Conservation (phyloP, 179 eudicot genomes). For the Monotropa hypopitys region DNA sequence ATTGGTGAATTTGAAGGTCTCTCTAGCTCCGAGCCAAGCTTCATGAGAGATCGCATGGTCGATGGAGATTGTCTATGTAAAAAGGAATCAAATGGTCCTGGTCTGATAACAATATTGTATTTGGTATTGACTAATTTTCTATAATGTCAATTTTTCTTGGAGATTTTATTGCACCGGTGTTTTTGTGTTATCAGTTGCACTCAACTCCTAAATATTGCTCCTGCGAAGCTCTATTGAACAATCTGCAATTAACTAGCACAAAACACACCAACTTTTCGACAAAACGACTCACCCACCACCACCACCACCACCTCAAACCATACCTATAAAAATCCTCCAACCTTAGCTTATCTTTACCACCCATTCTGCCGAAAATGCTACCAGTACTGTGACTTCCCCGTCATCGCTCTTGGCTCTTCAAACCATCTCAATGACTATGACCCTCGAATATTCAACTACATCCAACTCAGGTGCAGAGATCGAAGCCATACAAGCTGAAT, state of each 20-base stretch:
- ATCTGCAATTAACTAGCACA: slow-evolving; percentile 18
- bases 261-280: slow-evolving; percentile 65
- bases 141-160: no score
- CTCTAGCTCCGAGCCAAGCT: no score
- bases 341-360: slow-evolving; percentile 83
- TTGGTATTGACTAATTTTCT: no score
- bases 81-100: no score
- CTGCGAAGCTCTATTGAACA: background rate
- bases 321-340: slow-evolving; percentile 42
- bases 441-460: slow-evolving; percentile 60
- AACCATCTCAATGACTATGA: slow-evolving; percentile 20
- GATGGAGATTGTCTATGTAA: no score
- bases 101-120: no score
- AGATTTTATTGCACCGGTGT: no score
- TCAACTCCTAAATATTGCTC: no score
- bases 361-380: slow-evolving; percentile 96
- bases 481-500: slow-evolving; percentile 26
- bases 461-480: slow-evolving; percentile 60
- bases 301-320: slow-evolving; percentile 14
- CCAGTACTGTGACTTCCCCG: slow-evolving; percentile 88
- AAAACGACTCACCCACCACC: slow-evolving; percentile 37
- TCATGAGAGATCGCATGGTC: no score
- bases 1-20: no score
- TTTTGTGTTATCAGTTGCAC: no score
- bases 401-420: slow-evolving; percentile 64